Conservation (phyloP, 2,329 filamentous ascomycete species). For the Fusarium protoensiforme region DNA sequence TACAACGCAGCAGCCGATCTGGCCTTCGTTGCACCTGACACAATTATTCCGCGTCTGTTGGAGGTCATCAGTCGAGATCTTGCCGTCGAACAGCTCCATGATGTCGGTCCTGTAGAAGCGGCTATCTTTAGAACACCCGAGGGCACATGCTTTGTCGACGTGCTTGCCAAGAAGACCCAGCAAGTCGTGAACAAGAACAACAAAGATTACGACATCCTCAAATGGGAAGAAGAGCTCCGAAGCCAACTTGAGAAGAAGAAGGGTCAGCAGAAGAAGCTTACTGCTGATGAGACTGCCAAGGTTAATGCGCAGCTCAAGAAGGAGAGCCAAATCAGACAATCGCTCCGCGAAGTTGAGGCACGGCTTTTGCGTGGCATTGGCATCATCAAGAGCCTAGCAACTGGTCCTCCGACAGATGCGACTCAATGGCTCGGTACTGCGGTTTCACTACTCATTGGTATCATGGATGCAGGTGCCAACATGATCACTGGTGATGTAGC, state of each 20-base stretch:
- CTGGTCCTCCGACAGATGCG: constrained; percentile 89
- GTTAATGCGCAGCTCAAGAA: constrained; percentile 92
- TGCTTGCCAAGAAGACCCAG: constrained; percentile 84
- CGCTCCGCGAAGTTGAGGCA: constrained; percentile 76
- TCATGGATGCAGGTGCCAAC: constrained; percentile 83
- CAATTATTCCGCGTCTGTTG: constrained; percentile 80
- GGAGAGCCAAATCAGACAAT: constrained; percentile 80
- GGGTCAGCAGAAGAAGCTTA: constrained; percentile 90
- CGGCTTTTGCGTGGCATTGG: constrained; percentile 85
- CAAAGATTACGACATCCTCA: constrained; percentile 94
- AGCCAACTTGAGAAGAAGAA: constrained; percentile 92
- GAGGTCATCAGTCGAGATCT: constrained; percentile 80
- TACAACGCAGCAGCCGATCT: constrained; percentile 89
- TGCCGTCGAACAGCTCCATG: constrained; percentile 73
- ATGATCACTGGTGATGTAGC: constrained; percentile 84
- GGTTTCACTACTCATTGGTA: constrained; percentile 76
- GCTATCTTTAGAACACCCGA: constrained; percentile 93
- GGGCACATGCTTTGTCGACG: constrained; percentile 89
- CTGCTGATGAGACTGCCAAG: constrained; percentile 87
- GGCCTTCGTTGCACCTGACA: constrained; percentile 90
- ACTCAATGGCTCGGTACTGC: constrained; percentile 89
- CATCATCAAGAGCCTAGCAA: constrained; percentile 83
- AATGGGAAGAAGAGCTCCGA: constrained; percentile 95
- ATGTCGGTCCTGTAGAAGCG: constrained; percentile 86
- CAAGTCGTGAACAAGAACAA: constrained; percentile 82